A percentile compares a stretch with the other conserved stretches of the same genome.
phyloP scores from a whole-genome alignment of 768 basidiomycete genomes.

The Sutorius australiensis region DNA sequence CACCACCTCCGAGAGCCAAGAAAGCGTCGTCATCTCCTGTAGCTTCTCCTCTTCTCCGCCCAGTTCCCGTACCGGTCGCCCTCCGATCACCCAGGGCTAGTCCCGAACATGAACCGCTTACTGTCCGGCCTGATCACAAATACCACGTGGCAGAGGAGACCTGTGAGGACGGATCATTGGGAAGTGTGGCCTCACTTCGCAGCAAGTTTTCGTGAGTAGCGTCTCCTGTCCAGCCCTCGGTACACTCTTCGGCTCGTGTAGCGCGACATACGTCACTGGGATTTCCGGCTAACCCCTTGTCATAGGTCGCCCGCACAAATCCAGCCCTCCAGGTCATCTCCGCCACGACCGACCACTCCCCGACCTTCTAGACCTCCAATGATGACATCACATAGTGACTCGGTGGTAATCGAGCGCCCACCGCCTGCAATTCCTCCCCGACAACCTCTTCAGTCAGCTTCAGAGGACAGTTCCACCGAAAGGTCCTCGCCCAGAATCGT shows the following conservation, averaged over 20 bases:
- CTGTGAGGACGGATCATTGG: conserved; percentile 12
- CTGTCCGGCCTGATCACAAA: neutral
- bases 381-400: conserved; percentile 23
- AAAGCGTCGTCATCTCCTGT: conserved; percentile 36
- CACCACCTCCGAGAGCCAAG: conserved; percentile 40
- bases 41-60: conserved; percentile 50
- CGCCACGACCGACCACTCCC: conserved; percentile 18
- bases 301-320: conserved; percentile 9
- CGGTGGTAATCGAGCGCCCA: conserved; percentile 6
- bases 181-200: conserved; percentile 41
- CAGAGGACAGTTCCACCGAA: conserved; percentile 4
- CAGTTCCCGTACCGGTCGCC: conserved; percentile 40
- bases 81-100: conserved; percentile 20
- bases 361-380: conserved; percentile 13
- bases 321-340: conserved; percentile 6
- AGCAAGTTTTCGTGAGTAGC: conserved; percentile 48
- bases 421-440: conserved; percentile 19
- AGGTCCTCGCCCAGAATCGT: neutral
- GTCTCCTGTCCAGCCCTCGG: neutral
- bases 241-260: neutral
- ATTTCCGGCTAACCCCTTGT: neutral
- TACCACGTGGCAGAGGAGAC: conserved; percentile 7
- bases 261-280: neutral
- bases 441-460: conserved; percentile 4
- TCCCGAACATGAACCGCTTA: conserved; percentile 13